Conservation (phyloP, 129 eudicot species). For the Kitagawia praeruptora region DNA sequence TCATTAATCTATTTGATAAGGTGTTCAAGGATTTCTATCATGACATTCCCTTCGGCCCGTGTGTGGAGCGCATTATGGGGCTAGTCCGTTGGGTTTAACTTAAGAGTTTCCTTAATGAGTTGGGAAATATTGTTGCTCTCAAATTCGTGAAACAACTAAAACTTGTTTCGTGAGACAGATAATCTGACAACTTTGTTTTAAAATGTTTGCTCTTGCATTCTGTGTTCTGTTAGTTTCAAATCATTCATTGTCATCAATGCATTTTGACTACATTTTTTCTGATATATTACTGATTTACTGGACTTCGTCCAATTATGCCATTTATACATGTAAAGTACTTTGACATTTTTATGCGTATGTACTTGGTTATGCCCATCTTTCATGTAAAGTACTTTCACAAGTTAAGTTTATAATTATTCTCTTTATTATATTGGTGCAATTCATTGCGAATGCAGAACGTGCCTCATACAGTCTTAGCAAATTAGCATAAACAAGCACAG, state of each 20-base stretch:
- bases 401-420: no score
- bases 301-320: not conserved
- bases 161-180: not conserved
- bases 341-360: not conserved
- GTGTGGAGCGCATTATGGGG: not conserved
- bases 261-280: not conserved
- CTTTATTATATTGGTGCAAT: not conserved
- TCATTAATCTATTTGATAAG: no score
- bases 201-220: not conserved
- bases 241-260: not conserved
- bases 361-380: not conserved
- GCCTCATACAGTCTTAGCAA: not conserved
- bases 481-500: not conserved
- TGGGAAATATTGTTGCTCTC: not conserved
- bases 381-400: not conserved
- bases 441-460: not conserved
- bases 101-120: not conserved
- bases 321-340: no score
- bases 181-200: not conserved
- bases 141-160: not conserved
- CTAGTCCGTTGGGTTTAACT: not conserved
- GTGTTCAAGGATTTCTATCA: not conserved
- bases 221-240: not conserved
- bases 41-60: not conserved
- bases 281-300: not conserved